A percentile compares a stretch with the other conserved stretches of the same genome.
These are phyloP conservation scores for Calonectria naviculata DNA, from an alignment of 2,329 filamentous ascomycete genomes.

Conservation along the genomic window DNA sequence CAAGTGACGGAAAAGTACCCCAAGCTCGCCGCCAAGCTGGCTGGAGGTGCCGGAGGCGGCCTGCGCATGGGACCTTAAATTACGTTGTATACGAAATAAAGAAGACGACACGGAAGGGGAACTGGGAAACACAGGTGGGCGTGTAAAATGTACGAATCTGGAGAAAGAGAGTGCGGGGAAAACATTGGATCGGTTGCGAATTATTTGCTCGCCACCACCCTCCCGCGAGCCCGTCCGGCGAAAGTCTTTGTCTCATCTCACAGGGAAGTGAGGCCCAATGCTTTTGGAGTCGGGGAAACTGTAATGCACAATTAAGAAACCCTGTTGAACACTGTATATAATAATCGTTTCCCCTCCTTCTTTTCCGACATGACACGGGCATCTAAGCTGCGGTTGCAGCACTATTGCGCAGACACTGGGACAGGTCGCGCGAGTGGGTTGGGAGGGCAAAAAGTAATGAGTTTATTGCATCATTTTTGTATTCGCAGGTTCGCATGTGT, in stretches of 20 bases:
- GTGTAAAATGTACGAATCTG: constrained; percentile 44
- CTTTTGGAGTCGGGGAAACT: constrained; percentile 40
- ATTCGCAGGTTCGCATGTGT: neutral
- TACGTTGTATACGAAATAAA: constrained; percentile 33
- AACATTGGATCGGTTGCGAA: constrained; percentile 26
- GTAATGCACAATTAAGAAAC: constrained; percentile 41
- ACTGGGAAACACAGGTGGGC: constrained; percentile 21
- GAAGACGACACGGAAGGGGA: constrained; percentile 23
- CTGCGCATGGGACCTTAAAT: constrained; percentile 50
- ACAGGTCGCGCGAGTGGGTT: constrained; percentile 20
- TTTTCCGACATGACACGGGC: constrained; percentile 18
- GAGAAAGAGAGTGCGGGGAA: constrained; percentile 14
- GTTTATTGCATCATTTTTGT: constrained; percentile 5
- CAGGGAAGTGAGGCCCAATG: constrained; percentile 38
- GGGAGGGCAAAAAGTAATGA: constrained; percentile 8
- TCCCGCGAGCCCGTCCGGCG: constrained; percentile 26
- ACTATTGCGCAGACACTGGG: constrained; percentile 28
- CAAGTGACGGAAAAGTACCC: constrained; percentile 91
- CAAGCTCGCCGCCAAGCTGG: constrained; percentile 78
- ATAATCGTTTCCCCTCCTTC: constrained; percentile 41
- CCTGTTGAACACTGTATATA: constrained; percentile 44
- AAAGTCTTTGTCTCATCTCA: constrained; percentile 35
- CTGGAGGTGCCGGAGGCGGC: constrained; percentile 48
- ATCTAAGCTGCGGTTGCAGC: constrained; percentile 25
- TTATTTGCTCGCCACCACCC: constrained; percentile 11